Base-by-base conservation (phyloP, 139 green algal genomes). In the Chlorella sp. region DNA sequence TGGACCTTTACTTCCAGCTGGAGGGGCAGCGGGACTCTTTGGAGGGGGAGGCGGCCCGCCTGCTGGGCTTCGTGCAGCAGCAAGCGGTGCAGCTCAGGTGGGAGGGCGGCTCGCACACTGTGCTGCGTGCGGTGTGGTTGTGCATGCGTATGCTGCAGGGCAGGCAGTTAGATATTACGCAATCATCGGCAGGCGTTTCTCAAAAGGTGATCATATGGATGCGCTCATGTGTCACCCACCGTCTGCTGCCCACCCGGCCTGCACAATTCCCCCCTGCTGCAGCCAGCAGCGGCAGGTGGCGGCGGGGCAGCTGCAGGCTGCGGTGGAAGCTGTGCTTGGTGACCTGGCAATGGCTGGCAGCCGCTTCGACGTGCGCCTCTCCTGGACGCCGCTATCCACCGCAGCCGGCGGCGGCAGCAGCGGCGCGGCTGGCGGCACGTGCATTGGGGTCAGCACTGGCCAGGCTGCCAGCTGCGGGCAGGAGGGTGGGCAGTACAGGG, bases 311-410 rank as follows among this genome's bases (percentile, higher is more conserved):
- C 92, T 98, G 87, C 81, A 91, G 0, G 61, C 22, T 3, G 92
- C 92, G 3, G 96, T 98, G 91, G 93, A 96, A 86, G 40, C 37
- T 5, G 94, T 92, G 40, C 93, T 98, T 32, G 81, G 75, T 11
- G 91, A 96, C 48, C 91, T 98, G 64, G 93, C 94, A 12, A 97
- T 98, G 96, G 76, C 85, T 0, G 91, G 90, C 89, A 93, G 89
- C 80, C 89, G 94, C 48, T 98, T 98, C 87, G 94, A 96, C 30
- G 95, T 98, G 42, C 90, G 90, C 30, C 91, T 97, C 28, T 69
- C 34, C 68, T 97, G 95, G 95, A 37, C 88, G 37, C 40, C 90
- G 22, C 68, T 53, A 1, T 76, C 76, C 19, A 32, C 69, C 0
- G 68, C 73, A 71, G 86, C 80, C 9, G 36, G n/a, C 36, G 16